Percentiles rank a stretch among this genome's conserved stretches.
Evolutionary conservation across 2,329 filamentous ascomycete genomes (phyloP).

Genomic region (Didymosphaeria variabile): DNA sequence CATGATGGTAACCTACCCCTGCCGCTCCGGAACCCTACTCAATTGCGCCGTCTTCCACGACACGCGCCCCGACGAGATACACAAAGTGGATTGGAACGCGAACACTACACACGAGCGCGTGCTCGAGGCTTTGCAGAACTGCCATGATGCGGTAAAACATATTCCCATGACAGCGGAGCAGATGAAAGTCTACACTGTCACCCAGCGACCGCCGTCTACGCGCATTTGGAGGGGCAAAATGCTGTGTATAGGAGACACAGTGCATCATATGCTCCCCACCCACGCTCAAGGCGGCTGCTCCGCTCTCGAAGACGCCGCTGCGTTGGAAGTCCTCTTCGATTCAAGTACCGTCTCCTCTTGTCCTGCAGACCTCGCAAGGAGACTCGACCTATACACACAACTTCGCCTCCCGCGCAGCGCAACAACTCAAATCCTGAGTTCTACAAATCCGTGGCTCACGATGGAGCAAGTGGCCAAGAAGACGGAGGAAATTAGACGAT

Average conservation of each 20-base stretch:
- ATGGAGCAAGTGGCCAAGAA: constrained; percentile 20
- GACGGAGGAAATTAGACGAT: constrained; percentile 20
- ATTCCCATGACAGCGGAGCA: constrained; percentile 16
- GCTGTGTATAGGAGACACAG: constrained; percentile 23
- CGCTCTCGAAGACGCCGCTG: constrained; percentile 26
- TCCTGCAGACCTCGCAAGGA: constrained; percentile 4
- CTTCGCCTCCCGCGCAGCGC: constrained; percentile 24
- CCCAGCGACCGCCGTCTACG: constrained; percentile 20
- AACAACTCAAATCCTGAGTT: constrained; percentile 24
- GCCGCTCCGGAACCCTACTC: constrained; percentile 18
- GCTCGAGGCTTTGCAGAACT: constrained; percentile 17
- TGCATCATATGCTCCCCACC: constrained; percentile 27
- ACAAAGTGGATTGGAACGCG: constrained; percentile 21
- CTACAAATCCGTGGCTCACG: constrained; percentile 19
- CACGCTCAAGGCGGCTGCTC: constrained; percentile 24
- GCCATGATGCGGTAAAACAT: constrained; percentile 10
- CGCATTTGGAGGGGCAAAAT: constrained; percentile 10
- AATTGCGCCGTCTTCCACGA: constrained; percentile 29
- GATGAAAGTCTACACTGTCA: constrained; percentile 26
- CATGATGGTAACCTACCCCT: constrained; percentile 26
- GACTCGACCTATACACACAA: constrained; percentile 16
- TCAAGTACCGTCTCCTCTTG: background rate
- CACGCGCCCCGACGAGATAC: constrained; percentile 19
- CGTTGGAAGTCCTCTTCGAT: constrained; percentile 22
- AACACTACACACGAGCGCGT: constrained; percentile 19